Conservation (phyloP, 179 eudicot genomes). For the Heliamphora pulchella region DNA sequence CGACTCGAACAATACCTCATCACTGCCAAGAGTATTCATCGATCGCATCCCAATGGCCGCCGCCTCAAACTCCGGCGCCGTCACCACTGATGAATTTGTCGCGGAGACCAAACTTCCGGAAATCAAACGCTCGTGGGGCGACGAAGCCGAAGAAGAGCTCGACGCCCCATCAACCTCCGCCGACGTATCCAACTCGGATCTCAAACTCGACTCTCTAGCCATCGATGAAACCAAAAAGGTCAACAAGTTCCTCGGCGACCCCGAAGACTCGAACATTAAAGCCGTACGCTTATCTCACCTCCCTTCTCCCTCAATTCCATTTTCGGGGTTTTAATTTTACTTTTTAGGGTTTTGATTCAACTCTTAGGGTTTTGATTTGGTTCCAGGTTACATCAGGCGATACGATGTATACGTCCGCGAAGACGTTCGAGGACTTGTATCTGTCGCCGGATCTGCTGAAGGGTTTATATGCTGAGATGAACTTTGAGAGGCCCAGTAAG, state of each 20-base stretch:
- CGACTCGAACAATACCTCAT: not conserved
- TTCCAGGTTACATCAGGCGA: conserved; percentile 59
- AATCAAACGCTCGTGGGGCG: conserved; percentile 28
- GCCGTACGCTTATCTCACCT: conserved; percentile 31
- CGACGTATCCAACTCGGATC: not conserved
- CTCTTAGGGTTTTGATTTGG: not conserved
- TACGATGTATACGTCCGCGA: conserved; percentile 69
- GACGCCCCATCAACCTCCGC: conserved; percentile 13
- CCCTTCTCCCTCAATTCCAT: not conserved
- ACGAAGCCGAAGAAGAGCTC: conserved; percentile 30
- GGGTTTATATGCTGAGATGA: conserved; percentile 82
- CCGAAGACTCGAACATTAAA: conserved; percentile 51
- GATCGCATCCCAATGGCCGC: not conserved
- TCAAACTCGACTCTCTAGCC: conserved; percentile 21
- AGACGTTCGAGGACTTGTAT: conserved; percentile 69
- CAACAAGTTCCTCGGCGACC: conserved; percentile 36
- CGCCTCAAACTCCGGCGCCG: not conserved
- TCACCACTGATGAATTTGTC: not conserved
- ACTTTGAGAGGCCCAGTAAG: conserved; percentile 83
- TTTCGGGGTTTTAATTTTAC: not conserved
- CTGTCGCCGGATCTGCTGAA: conserved; percentile 62
- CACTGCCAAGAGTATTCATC: not conserved
- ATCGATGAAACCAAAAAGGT: conserved; percentile 25
- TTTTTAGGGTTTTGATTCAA: conserved; percentile 9
- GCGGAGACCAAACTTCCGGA: not conserved